phyloP scores from a whole-genome alignment of 306 rosid genomes.

The Albizia julibrissin region DNA sequence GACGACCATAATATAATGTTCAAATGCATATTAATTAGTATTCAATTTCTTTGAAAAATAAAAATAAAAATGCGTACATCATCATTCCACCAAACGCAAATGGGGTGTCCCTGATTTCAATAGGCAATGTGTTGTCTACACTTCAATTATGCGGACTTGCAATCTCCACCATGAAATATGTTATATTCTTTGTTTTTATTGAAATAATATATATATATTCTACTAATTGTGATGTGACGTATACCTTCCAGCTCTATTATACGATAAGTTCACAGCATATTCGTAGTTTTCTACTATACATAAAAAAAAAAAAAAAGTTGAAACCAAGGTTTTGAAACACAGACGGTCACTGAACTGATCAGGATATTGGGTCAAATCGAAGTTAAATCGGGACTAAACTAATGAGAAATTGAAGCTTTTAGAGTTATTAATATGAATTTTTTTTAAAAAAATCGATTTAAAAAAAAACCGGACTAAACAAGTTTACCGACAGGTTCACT shows the following conservation, averaged over 20 bases:
- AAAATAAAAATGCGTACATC: neutral
- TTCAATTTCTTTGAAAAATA: too few species aligned
- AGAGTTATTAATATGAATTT: too few species aligned
- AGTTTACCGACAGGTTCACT: too few species aligned
- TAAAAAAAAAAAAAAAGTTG: neutral
- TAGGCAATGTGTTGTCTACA: neutral
- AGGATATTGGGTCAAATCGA: too few species aligned
- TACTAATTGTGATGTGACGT: neutral
- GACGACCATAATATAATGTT: neutral
- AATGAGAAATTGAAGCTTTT: too few species aligned
- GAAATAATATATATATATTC: neutral
- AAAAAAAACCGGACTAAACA: too few species aligned
- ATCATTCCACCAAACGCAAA: slow-evolving; percentile 1
- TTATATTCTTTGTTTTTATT: neutral
- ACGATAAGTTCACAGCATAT: neutral
- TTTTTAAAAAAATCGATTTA: too few species aligned
- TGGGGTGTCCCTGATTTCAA: neutral
- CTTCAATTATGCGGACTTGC: neutral
- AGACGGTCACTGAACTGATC: too few species aligned
- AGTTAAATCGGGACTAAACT: too few species aligned
- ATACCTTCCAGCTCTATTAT: neutral
- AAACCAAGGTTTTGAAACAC: too few species aligned
- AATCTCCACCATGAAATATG: neutral
- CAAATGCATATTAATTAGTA: neutral
- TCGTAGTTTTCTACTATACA: neutral